phyloP scores from a whole-genome alignment of 495 filamentous ascomycete genomes.

The Entonaema liquescens region DNA sequence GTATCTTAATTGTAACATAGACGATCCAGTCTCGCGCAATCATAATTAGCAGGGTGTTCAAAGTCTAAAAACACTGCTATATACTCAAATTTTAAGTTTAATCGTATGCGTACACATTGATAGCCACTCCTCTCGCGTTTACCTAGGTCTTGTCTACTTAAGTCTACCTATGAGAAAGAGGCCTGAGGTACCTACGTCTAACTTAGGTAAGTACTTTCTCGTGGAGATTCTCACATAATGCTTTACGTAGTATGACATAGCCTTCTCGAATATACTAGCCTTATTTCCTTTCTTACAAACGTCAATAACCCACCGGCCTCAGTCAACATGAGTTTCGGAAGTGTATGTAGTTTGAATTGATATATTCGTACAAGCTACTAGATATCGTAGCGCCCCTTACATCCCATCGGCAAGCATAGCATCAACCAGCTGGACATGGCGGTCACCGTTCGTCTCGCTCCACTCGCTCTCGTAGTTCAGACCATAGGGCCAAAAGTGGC shows the following conservation, averaged over 20 bases:
- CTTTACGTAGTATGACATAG: not conserved
- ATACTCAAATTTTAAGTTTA: not conserved
- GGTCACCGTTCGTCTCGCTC: slow-evolving; percentile 52
- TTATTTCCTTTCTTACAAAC: not conserved
- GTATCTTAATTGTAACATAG: slow-evolving; percentile 31
- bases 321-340: too few species aligned
- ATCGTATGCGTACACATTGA: too few species aligned
- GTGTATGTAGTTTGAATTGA: not conserved
- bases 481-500: slow-evolving; percentile 56
- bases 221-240: not conserved
- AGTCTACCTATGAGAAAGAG: too few species aligned
- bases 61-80: not conserved
- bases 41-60: slow-evolving; percentile 4
- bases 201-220: not conserved
- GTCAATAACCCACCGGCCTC: too few species aligned
- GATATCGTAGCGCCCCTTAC: not conserved
- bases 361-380: not conserved
- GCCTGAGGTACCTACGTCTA: too few species aligned
- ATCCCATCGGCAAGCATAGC: slow-evolving; percentile 48
- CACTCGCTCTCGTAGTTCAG: slow-evolving; percentile 54
- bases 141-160: not conserved
- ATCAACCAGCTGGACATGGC: slow-evolving; percentile 51
- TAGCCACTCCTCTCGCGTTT: too few species aligned
- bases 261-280: not conserved
- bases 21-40: slow-evolving; percentile 9